phyloP scores from a whole-genome alignment of 371 early-diverging fungal genomes.

The Amoeboaphelidium protococcarum region DNA sequence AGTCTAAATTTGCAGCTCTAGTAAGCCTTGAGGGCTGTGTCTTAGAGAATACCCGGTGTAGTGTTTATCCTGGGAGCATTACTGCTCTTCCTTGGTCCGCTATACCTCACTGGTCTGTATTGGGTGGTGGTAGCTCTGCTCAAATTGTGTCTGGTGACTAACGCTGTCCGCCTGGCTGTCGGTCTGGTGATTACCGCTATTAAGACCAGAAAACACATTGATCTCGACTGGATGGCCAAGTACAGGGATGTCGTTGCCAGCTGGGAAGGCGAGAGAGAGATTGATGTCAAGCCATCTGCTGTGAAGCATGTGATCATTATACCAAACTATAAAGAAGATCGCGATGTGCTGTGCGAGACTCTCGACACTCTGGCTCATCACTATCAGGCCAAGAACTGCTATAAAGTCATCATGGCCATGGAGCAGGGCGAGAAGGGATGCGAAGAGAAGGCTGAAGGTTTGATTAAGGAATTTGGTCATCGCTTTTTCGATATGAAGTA shows the following conservation, averaged over 20 bases:
- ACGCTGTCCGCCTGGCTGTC: neutral
- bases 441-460: conserved; percentile 24
- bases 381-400: conserved; percentile 12
- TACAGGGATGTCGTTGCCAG: neutral
- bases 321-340: conserved; percentile 22
- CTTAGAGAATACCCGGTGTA: too few species aligned
- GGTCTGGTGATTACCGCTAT: neutral
- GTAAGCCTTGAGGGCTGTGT: too few species aligned
- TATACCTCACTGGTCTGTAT: neutral
- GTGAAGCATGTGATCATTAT: conserved; percentile 19
- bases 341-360: conserved; percentile 21
- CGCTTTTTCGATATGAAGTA: conserved; percentile 29
- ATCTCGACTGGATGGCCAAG: neutral
- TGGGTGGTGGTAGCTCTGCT: neutral
- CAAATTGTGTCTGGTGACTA: neutral
- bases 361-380: conserved; percentile 19
- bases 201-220: neutral
- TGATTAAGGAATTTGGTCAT: conserved; percentile 21
- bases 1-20: too few species aligned
- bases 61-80: too few species aligned
- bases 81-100: neutral
- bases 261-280: neutral
- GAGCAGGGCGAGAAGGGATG: conserved; percentile 31
- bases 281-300: neutral
- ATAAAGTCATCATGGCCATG: conserved; percentile 41